phyloP scores from a whole-genome alignment of 2,329 filamentous ascomycete genomes.

The Alternaria angustiovoidea region DNA sequence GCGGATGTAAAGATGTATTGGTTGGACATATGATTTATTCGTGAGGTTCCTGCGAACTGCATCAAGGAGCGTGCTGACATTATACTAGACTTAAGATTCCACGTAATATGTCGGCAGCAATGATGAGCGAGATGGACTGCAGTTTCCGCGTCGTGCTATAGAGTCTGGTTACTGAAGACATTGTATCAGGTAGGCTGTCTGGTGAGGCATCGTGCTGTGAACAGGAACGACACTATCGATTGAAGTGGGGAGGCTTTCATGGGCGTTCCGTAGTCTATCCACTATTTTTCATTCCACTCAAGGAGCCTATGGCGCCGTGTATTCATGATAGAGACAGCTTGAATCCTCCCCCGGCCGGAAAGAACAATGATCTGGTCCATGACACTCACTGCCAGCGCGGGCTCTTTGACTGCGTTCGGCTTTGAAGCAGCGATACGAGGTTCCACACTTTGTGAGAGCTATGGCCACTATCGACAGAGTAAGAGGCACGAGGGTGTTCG shows the following conservation, averaged over 20 bases:
- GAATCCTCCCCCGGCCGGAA: neutral
- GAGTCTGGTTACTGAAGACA: neutral
- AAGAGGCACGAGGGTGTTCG: neutral
- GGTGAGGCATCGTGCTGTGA: neutral
- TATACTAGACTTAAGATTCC: slow-evolving; percentile 9
- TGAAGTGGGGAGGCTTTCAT: neutral
- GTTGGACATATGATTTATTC: slow-evolving; percentile 21
- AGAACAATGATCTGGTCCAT: neutral
- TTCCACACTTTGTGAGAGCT: neutral
- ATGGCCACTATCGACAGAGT: neutral
- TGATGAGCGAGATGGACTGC: slow-evolving; percentile 10
- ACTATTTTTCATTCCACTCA: neutral
- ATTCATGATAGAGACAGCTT: neutral
- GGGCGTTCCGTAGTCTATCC: neutral
- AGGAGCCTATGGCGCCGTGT: too few species aligned
- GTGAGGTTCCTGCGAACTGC: neutral
- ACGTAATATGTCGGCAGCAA: slow-evolving; percentile 15
- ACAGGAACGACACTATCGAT: neutral
- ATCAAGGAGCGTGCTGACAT: neutral
- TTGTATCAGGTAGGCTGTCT: neutral
- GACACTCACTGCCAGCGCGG: neutral
- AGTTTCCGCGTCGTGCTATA: slow-evolving; percentile 11
- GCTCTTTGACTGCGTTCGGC: neutral
- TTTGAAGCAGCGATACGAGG: neutral
- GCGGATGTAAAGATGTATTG: slow-evolving; percentile 17